A percentile compares a stretch with the other conserved stretches of the same genome.
Conservation (phyloP, 331 rosid genomes). For the Rhamnella rubrinervis region DNA sequence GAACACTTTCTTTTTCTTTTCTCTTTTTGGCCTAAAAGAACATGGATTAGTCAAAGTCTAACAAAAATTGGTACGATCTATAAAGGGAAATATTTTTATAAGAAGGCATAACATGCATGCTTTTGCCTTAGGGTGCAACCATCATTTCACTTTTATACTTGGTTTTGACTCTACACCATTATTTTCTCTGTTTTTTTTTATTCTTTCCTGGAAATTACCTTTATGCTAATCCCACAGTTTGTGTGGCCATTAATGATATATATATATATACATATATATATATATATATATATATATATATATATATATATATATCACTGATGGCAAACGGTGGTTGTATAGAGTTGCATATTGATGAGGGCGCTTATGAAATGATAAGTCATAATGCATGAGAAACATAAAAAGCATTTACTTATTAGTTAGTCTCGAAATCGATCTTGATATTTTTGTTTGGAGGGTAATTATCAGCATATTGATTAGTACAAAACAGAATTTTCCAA, state of each 20-base stretch:
- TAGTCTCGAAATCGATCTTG: too few relatives aligned
- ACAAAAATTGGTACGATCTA: too few relatives aligned
- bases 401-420: too few relatives aligned
- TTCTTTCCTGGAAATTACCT: neutral
- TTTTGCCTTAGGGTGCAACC: slow-evolving; percentile 19
- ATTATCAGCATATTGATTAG: too few relatives aligned
- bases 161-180: slow-evolving; percentile 21
- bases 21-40: too few relatives aligned
- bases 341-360: too few relatives aligned
- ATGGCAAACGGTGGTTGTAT: neutral
- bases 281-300: neutral
- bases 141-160: slow-evolving; percentile 17
- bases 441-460: too few relatives aligned
- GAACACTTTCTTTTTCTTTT: too few relatives aligned
- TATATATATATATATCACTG: neutral
- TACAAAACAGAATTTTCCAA: too few relatives aligned
- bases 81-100: neutral
- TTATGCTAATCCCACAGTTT: neutral
- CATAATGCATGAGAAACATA: too few relatives aligned
- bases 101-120: slow-evolving; percentile 29
- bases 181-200: neutral
- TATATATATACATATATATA: neutral
- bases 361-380: too few relatives aligned
- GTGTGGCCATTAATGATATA: neutral
- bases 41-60: too few relatives aligned